Base-by-base conservation (phyloP, 2,329 filamentous ascomycete genomes). In the Fusarium cyanostomum region DNA sequence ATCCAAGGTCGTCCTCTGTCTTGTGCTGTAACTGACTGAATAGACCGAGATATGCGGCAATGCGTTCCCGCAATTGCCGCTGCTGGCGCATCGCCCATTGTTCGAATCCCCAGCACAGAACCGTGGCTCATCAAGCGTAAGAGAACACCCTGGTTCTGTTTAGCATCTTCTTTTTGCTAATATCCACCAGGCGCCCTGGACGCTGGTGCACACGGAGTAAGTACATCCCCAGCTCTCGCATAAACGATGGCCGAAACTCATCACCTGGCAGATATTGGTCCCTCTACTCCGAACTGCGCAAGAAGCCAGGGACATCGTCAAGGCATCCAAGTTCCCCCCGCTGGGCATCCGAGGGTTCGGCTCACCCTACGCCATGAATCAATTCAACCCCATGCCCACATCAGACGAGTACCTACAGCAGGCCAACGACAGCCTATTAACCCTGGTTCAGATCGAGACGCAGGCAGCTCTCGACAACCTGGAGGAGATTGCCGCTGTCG, bases 81-180 rank as follows among this genome's bases (percentile, higher is more conserved):
- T 33, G 46, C 57, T 5, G 57, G 57, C 11, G 57, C 42, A 53
- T 60, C 54, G 4, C 57, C 57, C 10, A 60, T 60, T 26, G 57
- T 59, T 3, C 38, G 54, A 2, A 58, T 60, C 11, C 54, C 57
- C 0, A 59, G 41, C 9, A 60, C 54, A 15, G 57, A 60, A 6
- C 26, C 57, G 9, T 60, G 57, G 57, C 44, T 60, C 7, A 48
- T 53, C 2, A 60, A 60, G 35, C 35, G 54, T 59, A 42, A 7
- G 37, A 3, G 0, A 2, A 8, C 12, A 34, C 12, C n/a, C 12
- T 15, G 27, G 7, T 8, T 27, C 15, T 11, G 18, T 3, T 27
- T 0, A 1, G 0, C 12, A 13, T 11, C 0, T 8, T 8, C 0
- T n/a, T 0, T 10, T n/a, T 3, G 8, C 11, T 24, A 2, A 6